Base-by-base conservation (phyloP, 768 basidiomycete genomes). In the Mycena floridula region DNA sequence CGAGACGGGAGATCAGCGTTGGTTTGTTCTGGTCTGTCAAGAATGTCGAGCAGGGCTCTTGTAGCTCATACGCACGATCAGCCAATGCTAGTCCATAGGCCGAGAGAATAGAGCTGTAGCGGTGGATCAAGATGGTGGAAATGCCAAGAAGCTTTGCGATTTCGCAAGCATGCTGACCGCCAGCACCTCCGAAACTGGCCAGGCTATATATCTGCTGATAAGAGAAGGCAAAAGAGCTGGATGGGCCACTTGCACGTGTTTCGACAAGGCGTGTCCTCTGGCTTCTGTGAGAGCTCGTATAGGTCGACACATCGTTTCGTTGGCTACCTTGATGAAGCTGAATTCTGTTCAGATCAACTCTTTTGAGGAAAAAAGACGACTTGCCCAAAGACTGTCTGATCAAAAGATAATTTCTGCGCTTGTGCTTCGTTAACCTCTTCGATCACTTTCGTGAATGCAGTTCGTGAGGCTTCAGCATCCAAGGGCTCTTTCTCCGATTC, bases 241-340 rank as follows among this genome's bases (percentile, higher is more conserved):
- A 39, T n/a, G 16, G n/a, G 36, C 42, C 25, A 48, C 67, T 11
- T 58, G 75, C 77, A 73, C 63, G 56, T 96, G 93, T 52, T 81
- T 82, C 1, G 79, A 74, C 0, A 87, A 87, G 3, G 89, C 84
- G 61, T 89, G 79, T 21, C 93, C 93, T 36, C 88, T 71, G 2
- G 91, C 89, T 61, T 96, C 93, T 0, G 93, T 96, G 51, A 95
- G 62, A 2, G 90, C 82, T 3, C 94, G 81, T 45, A 97, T 95
- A 7, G 94, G 94, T 38, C 94, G 70, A 51, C 84, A 87, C 93
- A 97, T 97, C 0, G 90, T 93, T 68, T 97, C 94, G 54, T 96
- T 96, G 7, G 93, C 93, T 8, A 95, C 92, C 57, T 93, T 90
- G 66, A 97, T 85, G 63, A 93, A 96, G 4, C 92, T 90, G 25